A percentile compares a stretch with the other conserved stretches of the same genome.
Conservation (phyloP, 805 yeast genomes). For the Saturnispora mendoncae region DNA sequence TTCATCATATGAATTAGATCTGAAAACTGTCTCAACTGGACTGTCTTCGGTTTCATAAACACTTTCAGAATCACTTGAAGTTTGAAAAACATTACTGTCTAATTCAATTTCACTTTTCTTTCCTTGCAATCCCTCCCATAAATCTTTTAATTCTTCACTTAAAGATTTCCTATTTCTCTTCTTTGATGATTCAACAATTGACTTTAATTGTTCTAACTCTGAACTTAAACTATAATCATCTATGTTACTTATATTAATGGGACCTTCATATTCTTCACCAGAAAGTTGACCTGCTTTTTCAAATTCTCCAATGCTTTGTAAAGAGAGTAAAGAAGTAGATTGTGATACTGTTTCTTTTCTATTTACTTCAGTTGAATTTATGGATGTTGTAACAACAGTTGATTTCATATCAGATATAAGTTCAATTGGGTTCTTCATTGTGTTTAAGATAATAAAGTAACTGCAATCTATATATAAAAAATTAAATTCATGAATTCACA, state of each 20-base stretch:
- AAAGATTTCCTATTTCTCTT: background rate
- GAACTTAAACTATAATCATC: background rate
- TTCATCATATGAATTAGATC: slow-evolving; percentile 12
- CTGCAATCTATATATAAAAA: too few relatives aligned
- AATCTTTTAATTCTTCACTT: background rate
- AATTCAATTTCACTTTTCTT: background rate
- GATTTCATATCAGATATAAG: too few relatives aligned
- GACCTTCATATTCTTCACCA: background rate
- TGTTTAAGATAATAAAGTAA: too few relatives aligned
- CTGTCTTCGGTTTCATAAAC: slow-evolving; percentile 10
- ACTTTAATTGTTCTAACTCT: background rate
- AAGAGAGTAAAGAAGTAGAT: background rate
- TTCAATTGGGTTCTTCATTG: too few relatives aligned
- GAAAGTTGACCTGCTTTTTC: background rate
- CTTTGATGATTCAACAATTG: background rate
- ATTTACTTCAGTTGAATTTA: too few relatives aligned
- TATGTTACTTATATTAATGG: background rate
- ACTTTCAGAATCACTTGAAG: slow-evolving; percentile 5
- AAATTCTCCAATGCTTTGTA: background rate
- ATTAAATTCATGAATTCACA: background rate
- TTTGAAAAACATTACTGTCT: background rate
- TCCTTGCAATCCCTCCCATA: background rate
- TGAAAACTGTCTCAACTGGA: slow-evolving; percentile 12
- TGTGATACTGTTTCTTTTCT: background rate
- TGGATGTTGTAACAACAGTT: background rate